Base-by-base conservation (phyloP, 805 yeast genomes). In the Wickerhamiella sorbophila region DNA sequence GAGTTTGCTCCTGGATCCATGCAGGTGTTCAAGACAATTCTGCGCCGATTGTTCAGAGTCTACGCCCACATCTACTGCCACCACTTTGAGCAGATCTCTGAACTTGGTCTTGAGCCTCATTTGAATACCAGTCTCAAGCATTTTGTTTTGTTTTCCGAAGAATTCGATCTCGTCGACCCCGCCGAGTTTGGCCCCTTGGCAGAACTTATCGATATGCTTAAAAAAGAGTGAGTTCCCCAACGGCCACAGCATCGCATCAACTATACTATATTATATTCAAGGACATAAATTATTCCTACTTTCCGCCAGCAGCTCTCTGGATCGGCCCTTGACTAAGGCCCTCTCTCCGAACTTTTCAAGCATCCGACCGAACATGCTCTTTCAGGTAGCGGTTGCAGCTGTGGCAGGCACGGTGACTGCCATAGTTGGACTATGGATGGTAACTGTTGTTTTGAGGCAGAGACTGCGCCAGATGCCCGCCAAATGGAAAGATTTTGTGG, bases 51-150 rank as follows among this genome's bases (percentile, higher is more conserved):
- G 39, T 91, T 87, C 62, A 72, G 98, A 58, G 86, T 91, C 3
- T 91, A 91, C 56, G 97, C 98, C 1, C 99, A 91, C 62, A 83
- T 91, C 35, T 91, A 91, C 61, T 91, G 98, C 57, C 97, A 91
- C 57, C 99, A 91, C 60, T 88, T 91, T 61, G 95, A 86, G 57
- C 95, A 88, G 61, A 82, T 91, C 44, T 74, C 86, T 33, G 97
- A 87, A 58, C 68, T 91, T 51, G 95, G 95, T 2, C 66, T 88
- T 52, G 95, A 87, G 59, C 81, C 94, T 10, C 94, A 88, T 53
- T 69, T 88, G 50, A 91, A 91, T 58, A 88, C 98, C 4, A 80
- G 94, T 54, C 74, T 88, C 54, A 91, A 93, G 63, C 98, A 88
- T 59, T 91, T 86, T 56, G 85, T 86, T 21, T 67, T 88, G 48